Evolutionary conservation across 768 basidiomycete species (phyloP).

Genomic region (Mycena capillaripes): DNA sequence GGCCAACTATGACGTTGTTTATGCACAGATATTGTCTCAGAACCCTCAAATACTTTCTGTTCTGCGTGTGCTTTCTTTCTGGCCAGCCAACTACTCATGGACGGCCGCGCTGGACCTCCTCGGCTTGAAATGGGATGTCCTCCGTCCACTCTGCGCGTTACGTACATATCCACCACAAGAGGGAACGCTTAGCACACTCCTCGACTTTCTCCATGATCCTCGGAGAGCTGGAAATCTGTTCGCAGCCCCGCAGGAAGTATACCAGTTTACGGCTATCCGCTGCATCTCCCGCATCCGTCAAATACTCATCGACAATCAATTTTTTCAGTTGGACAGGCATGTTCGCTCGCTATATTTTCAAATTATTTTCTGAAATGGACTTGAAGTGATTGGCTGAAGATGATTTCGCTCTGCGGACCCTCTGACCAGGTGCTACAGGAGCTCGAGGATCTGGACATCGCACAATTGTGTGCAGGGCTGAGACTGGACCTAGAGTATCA

Average conservation of each 20-base stretch:
- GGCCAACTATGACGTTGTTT: background rate
- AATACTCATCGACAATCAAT: background rate
- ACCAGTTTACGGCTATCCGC: background rate
- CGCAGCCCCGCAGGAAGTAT: background rate
- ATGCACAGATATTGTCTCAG: background rate
- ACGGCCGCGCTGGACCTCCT: background rate
- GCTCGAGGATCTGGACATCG: background rate
- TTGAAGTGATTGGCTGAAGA: background rate
- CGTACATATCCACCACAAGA: background rate
- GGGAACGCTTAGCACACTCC: background rate
- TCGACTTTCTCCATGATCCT: background rate
- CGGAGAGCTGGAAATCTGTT: background rate
- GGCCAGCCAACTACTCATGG: background rate
- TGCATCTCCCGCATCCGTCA: slow-evolving; percentile 10
- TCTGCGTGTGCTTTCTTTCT: background rate
- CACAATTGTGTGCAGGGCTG: background rate
- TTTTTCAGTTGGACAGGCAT: background rate
- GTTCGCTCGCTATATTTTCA: background rate
- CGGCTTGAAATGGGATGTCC: background rate
- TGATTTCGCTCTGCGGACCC: background rate
- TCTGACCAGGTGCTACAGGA: background rate
- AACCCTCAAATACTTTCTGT: background rate
- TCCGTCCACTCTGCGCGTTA: background rate
- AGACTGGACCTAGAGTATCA: background rate
- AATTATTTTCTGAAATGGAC: background rate